phyloP scores from a whole-genome alignment of 208 protist species.

The Vickermania spadyakhi region DNA sequence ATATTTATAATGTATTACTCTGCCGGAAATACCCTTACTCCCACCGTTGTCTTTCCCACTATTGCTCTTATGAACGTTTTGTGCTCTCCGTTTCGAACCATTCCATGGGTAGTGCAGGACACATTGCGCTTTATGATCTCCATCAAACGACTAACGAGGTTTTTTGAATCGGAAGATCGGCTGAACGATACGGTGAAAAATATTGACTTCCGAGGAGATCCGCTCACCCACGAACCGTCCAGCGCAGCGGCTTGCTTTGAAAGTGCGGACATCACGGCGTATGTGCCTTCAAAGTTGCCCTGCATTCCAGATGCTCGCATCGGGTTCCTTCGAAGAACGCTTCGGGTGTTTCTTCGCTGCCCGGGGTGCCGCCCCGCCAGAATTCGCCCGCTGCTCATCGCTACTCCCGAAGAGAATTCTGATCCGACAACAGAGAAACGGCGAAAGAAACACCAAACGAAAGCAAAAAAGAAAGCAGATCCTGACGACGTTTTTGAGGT shows the following conservation, averaged over 20 bases:
- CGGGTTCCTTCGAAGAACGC: background rate
- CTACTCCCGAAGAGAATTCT: background rate
- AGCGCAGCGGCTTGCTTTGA: slow-evolving; percentile 11
- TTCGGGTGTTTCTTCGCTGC: background rate
- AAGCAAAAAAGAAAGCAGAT: slow-evolving; percentile 2
- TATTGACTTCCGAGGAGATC: background rate
- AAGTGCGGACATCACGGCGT: background rate
- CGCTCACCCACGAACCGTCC: background rate
- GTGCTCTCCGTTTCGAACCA: slow-evolving; percentile 79
- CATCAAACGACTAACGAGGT: slow-evolving; percentile 46
- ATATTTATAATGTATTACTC: slow-evolving; percentile 49
- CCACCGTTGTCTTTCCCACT: slow-evolving; percentile 80
- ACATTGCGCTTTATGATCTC: slow-evolving; percentile 70
- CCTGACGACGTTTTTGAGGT: slow-evolving; percentile 18
- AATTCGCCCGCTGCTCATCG: background rate
- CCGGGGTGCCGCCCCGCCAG: background rate
- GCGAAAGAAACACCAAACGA: background rate
- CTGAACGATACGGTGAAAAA: background rate
- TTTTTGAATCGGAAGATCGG: slow-evolving; percentile 49
- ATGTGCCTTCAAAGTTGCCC: background rate
- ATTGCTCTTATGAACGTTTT: slow-evolving; percentile 87
- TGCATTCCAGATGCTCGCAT: background rate
- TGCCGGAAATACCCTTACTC: slow-evolving; percentile 44
- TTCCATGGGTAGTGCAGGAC: slow-evolving; percentile 62
- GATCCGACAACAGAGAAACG: background rate